These are phyloP conservation scores for Rhipidocladum racemiflorum DNA, from an alignment of 176 grass and related monocot genomes.

Conservation along the genomic window DNA sequence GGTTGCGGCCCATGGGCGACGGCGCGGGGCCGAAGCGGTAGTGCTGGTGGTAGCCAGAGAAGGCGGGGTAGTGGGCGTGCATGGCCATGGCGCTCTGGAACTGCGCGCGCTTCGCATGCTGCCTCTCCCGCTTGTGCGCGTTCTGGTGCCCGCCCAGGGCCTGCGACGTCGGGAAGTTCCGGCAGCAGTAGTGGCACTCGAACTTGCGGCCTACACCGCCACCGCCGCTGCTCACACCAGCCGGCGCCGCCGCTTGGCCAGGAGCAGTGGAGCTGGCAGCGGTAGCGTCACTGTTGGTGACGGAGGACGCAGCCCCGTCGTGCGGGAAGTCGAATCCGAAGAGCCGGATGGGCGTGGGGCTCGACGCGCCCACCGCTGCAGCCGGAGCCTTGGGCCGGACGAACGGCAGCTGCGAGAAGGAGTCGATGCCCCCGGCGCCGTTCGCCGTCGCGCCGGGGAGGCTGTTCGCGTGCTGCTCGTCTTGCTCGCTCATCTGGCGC, in stretches of 20 bases:
- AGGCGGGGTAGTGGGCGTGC: constrained; percentile 54
- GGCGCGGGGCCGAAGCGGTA: constrained; percentile 27
- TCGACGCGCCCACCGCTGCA: constrained; percentile 11
- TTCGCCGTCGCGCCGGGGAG: neutral
- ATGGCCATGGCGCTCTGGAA: constrained; percentile 81
- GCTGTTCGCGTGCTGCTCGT: constrained; percentile 25
- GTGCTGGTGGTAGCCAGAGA: constrained; percentile 39
- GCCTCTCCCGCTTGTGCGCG: constrained; percentile 81
- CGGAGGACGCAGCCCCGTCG: constrained; percentile 27
- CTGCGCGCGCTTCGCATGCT: constrained; percentile 73
- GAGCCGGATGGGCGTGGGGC: constrained; percentile 58
- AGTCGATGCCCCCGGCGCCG: constrained; percentile 48
- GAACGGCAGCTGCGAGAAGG: constrained; percentile 85
- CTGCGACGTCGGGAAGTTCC: constrained; percentile 96
- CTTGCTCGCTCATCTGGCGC: constrained; percentile 65
- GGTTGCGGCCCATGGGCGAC: constrained; percentile 40
- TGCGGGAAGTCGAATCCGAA: constrained; percentile 76
- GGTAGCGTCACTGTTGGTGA: neutral
- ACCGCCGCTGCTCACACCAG: neutral
- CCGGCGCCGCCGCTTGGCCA: neutral
- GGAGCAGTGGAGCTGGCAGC: neutral
- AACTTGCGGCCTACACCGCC: constrained; percentile 50
- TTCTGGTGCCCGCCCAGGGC: constrained; percentile 98
- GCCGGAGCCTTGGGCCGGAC: constrained; percentile 37
- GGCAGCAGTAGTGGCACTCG: constrained; percentile 99